Base-by-base conservation (phyloP, 1,284 basidiomycete genomes). In the Ustilago tritici region DNA sequence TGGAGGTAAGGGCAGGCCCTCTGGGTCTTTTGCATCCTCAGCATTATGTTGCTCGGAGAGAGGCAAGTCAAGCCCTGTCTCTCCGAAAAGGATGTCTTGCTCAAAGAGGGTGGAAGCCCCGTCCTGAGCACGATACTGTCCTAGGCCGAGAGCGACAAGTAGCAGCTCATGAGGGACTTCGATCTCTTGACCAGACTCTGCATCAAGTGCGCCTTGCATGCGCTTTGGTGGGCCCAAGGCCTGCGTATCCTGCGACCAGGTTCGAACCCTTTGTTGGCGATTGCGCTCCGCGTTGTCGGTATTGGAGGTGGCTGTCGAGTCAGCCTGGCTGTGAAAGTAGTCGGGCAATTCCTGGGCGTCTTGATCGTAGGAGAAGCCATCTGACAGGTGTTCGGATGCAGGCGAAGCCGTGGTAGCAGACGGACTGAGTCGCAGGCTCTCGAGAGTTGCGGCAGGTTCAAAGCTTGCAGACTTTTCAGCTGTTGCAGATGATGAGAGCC, bases 91-190 rank as follows among this genome's bases (percentile, higher is more conserved):
- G 23, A 77, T 66, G 47, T 83, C 82, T 32, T 78, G 76, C 63
- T 84, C 82, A 43, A 80, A 83, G 15, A 83, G 46, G 15, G 80
- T 81, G 23, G 80, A 81, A 0, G 59, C 41, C 4, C 79, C 81
- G 49, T 84, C 80, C 60, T 79, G 74, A 19, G 80, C 78, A 12
- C 82, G 64, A 36, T 68, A 82, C 57, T 82, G 81, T 6, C 82
- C 82, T 3, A 84, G 61, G 0, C 82, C 82, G 10, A 84, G 65
- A 1, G 82, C 81, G 11, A 84, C 62, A 19, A 84, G 67, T 3
- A 83, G 68, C 0, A 84, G 65, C 58, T 84, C 82, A 47, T 84
- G 70, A 3, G 76, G 70, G 2, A 84, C 58, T 43, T 82, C 75
- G 40, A 82, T 70, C 17, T 76, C 76, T 40, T 70, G 68, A 23